Evolutionary conservation across 2,329 filamentous ascomycete species (phyloP), one percentile per base, ranked within the genome.

Genomic region (Penicillium crustosum): DNA sequence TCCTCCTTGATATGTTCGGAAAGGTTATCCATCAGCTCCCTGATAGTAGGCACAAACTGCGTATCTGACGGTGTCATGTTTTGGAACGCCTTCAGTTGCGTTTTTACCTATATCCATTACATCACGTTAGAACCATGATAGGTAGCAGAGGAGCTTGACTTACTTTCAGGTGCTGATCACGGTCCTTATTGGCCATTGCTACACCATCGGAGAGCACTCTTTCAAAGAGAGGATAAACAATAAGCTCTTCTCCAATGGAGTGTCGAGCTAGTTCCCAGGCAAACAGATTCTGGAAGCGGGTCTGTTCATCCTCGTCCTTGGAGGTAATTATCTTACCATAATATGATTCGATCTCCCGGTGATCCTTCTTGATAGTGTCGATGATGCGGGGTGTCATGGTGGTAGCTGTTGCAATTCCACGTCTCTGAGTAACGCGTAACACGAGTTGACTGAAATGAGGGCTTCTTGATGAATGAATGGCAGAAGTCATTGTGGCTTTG

Each of bases 191-290:
- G 0, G 81, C 80, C 61, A 82, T 69, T 0, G 65, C 58, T 27
- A 73, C 71, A 38, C 81, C 81, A 2, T 67, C 64, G 1, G 71
- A 63, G 10, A 83, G 57, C 45, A 80, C 65, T 59, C 79, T 78
- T 63, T 83, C 81, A 25, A 84, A 73, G 1, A 77, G 78, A 0
- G 82, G 82, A 57, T 83, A 84, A 2, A 84, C 72, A 10, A 84
- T 71, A 45, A 82, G 65, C 61, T 82, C 80, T 61, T 82, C 78
- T 15, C 76, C 78, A 52, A 82, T 73, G 1, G 77, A 77, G 59
- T 82, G 80, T 5, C 80, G 77, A 44, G 79, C 77, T 3, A 82
- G 68, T 58, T 80, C 78, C 79, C 79, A 82, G 17, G 75, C 76
- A 55, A 83, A 80, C 45, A 78, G 74, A 57, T 82, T 82, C 59